Evolutionary conservation across 1,284 basidiomycete species (phyloP), one percentile per base, ranked within the genome.

Genomic region (Ustilago crameri): DNA sequence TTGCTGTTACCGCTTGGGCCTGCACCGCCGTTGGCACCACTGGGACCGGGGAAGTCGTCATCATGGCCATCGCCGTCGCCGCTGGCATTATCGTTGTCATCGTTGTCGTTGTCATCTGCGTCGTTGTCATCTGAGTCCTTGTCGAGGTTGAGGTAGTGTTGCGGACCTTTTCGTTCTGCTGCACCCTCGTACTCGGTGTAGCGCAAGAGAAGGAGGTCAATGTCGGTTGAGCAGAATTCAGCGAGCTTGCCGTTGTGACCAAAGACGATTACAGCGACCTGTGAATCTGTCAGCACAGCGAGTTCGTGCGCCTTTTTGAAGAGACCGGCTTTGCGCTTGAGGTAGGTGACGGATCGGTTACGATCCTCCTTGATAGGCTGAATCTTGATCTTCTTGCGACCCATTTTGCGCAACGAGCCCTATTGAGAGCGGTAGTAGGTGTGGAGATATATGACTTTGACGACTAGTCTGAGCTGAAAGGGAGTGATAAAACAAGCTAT

Each of bases 221-320:
- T 81, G 34, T 81, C 71, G 37, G 68, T 74, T 1, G 76, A 79
- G 58, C 79, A 79, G 30, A 78, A 81, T 43, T 79, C 79, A 45
- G 77, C 69, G 23, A 79, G 65, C 58, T 79, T 81, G 47, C 79
- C 79, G 23, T 81, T 78, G 54, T 70, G 65, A 86, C 88, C 88
- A 73, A 90, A 90, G 55, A 90, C 88, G 70, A 90, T 88, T 69
- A 90, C 88, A 5, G 88, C 89, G 40, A 90, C 87, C 68, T 90
- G 88, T 57, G 89, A 89, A 26, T 87, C 88, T 78, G 89, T 90
- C 51, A 90, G 84, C 3, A 93, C 91, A 32, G 91, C 91, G 44
- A 93, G 89, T 84, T 93, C 92, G 83, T 92, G 92, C 0, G 91
- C 92, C 82, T 93, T 93, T 84, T 93, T 93, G 89, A 93, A 93